phyloP scores from a whole-genome alignment of 441 rosid genomes.

The Eruca vesicaria region DNA sequence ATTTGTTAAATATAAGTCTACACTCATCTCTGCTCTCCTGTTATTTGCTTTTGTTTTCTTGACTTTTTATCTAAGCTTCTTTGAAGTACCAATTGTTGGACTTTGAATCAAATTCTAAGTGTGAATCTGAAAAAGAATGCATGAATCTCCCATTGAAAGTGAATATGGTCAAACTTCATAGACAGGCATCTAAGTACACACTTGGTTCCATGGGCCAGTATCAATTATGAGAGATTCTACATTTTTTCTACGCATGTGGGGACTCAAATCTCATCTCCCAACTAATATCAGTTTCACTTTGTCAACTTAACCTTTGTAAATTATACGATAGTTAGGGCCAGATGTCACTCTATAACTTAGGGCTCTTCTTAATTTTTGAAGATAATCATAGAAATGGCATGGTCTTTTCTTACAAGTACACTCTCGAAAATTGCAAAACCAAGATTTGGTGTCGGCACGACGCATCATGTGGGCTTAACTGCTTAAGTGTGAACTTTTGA shows the following conservation, averaged over 20 bases:
- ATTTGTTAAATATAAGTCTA: constrained; percentile 2
- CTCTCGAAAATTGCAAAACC: constrained; percentile 17
- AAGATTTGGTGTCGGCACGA: constrained; percentile 30
- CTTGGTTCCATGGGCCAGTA: constrained; percentile 15
- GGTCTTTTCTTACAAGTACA: background rate
- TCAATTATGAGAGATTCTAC: background rate
- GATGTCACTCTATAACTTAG: constrained; percentile 12
- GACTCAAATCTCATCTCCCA: constrained; percentile 24
- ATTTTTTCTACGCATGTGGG: constrained; percentile 13
- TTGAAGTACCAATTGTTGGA: background rate
- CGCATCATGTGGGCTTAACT: background rate
- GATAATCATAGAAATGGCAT: background rate
- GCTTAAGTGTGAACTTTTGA: constrained; percentile 18
- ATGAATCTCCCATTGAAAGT: background rate
- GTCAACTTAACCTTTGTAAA: constrained; percentile 11
- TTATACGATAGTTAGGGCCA: background rate
- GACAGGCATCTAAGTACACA: constrained; percentile 5
- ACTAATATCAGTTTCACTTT: constrained; percentile 18
- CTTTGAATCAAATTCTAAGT: background rate
- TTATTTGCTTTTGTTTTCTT: background rate
- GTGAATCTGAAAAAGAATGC: constrained; percentile 1
- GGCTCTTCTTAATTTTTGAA: background rate
- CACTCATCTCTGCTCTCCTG: background rate
- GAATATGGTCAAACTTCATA: constrained; percentile 11
- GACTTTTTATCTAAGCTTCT: constrained; percentile 1